Percentiles rank a stretch among this genome's conserved stretches.
These are phyloP conservation scores for Neonectria magnoliae DNA, from an alignment of 2,329 filamentous ascomycete genomes.

Conservation along the genomic window DNA sequence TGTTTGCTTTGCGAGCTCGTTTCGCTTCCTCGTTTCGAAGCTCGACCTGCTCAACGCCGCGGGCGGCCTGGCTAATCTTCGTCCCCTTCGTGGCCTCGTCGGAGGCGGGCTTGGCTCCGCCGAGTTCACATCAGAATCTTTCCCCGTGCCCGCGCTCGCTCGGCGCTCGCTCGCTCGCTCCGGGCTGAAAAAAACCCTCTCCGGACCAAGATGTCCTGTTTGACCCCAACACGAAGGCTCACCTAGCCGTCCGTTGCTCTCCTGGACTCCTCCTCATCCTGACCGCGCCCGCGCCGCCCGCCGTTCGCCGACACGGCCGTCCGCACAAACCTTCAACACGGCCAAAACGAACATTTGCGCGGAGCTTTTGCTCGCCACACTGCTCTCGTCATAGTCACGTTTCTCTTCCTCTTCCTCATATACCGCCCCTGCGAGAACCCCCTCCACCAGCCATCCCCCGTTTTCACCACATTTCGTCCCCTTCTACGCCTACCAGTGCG, in stretches of 20 bases:
- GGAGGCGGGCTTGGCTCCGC: constrained; percentile 45
- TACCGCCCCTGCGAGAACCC: constrained; percentile 26
- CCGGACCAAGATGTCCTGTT: constrained; percentile 34
- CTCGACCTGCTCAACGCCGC: constrained; percentile 25
- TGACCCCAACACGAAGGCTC: constrained; percentile 32
- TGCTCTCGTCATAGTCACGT: neutral
- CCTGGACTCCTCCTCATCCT: constrained; percentile 20
- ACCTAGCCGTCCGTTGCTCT: constrained; percentile 35
- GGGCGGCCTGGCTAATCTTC: constrained; percentile 29
- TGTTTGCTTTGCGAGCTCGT: constrained; percentile 21
- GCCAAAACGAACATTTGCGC: neutral
- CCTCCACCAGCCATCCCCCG: constrained; percentile 29
- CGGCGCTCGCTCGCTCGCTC: constrained; percentile 38
- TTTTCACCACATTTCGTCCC: constrained; percentile 24
- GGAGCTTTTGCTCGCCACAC: neutral
- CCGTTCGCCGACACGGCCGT: neutral
- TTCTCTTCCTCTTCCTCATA: constrained; percentile 4
- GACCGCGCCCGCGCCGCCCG: constrained; percentile 1
- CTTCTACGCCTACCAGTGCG: constrained; percentile 9
- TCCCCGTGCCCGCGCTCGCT: constrained; percentile 40
- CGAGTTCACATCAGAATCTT: constrained; percentile 44
- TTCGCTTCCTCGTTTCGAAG: constrained; percentile 31
- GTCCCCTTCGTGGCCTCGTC: constrained; percentile 40
- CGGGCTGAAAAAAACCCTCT: constrained; percentile 40
- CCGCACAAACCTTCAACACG: neutral